Evolutionary conservation across 1,284 basidiomycete species (phyloP).

Genomic region (Moesziomyces parantarcticus): DNA sequence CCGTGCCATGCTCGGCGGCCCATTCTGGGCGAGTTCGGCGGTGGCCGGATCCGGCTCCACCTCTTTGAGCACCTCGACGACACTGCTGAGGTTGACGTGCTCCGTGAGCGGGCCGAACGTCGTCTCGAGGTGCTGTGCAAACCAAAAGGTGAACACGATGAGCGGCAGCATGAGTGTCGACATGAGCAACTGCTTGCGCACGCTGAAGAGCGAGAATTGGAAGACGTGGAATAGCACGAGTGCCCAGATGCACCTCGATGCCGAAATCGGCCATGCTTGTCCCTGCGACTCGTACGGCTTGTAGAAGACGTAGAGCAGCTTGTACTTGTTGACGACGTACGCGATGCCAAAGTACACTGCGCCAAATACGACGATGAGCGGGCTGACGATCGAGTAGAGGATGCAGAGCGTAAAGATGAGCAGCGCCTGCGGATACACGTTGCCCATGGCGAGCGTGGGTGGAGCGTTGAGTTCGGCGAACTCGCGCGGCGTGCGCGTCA

Average conservation of each 20-base stretch:
- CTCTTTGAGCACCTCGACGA: slow-evolving; percentile 50
- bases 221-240: slow-evolving; percentile 65
- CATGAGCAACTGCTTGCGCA: slow-evolving; percentile 80
- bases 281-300: slow-evolving; percentile 92
- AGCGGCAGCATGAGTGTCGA: slow-evolving; percentile 83
- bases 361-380: slow-evolving; percentile 91
- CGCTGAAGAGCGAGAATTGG: slow-evolving; percentile 77
- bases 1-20: slow-evolving; percentile 14
- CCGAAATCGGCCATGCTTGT: slow-evolving; percentile 83
- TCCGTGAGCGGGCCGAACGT: slow-evolving; percentile 81
- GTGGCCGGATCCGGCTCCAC: slow-evolving; percentile 11
- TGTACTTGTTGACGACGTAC: slow-evolving; percentile 90
- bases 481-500: slow-evolving; percentile 72
- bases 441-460: slow-evolving; percentile 79
- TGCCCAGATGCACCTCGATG: slow-evolving; percentile 66
- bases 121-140: slow-evolving; percentile 81
- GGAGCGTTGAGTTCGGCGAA: slow-evolving; percentile 96
- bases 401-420: slow-evolving; percentile 94
- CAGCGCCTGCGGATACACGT: slow-evolving; percentile 91
- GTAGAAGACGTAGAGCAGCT: slow-evolving; percentile 91
- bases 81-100: slow-evolving; percentile 71
- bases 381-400: slow-evolving; percentile 93
- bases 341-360: slow-evolving; percentile 92
- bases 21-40: slow-evolving; percentile 43
- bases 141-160: slow-evolving; percentile 78